These are phyloP conservation scores for Leucocoprinus leucothites DNA, from an alignment of 768 basidiomycete species.

Conservation along the genomic window DNA sequence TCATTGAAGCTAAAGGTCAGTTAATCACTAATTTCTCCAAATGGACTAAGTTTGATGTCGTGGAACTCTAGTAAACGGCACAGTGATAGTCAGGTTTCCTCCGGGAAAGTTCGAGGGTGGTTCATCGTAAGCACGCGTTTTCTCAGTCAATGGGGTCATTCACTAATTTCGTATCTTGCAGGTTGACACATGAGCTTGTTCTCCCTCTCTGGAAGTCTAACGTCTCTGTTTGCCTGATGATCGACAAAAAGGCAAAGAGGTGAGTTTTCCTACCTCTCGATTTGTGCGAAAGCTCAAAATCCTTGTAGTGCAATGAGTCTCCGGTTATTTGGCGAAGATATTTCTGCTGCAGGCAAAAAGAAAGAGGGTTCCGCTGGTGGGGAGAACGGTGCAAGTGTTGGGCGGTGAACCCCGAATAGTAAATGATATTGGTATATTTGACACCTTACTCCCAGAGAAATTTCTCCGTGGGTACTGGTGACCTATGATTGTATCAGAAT, in stretches of 20 bases:
- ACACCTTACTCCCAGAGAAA: no score
- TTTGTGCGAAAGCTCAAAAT: conserved; percentile 1
- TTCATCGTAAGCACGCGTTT: conserved; percentile 31
- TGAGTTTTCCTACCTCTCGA: conserved; percentile 25
- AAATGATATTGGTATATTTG: no score
- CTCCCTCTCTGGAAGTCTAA: conserved; percentile 97
- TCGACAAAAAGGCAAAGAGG: conserved; percentile 97
- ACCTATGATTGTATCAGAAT: background rate
- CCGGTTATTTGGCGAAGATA: conserved; percentile 79
- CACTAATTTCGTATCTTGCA: conserved; percentile 23
- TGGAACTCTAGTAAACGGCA: conserved; percentile 53
- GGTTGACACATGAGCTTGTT: conserved; percentile 75
- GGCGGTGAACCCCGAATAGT: background rate
- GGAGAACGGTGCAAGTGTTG: background rate
- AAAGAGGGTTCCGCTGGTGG: background rate
- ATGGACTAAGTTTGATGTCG: background rate
- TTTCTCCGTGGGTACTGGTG: no score
- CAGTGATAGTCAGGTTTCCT: conserved; percentile 68
- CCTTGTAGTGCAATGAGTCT: conserved; percentile 74
- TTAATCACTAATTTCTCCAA: conserved; percentile 6
- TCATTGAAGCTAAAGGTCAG: conserved; percentile 55
- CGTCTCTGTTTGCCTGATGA: conserved; percentile 84
- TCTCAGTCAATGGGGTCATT: background rate
- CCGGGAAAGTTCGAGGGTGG: conserved; percentile 49
- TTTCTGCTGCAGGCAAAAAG: conserved; percentile 37